Evolutionary conservation across 257 asterid genomes (phyloP).

Genomic region (Penstemon davidsonii): DNA sequence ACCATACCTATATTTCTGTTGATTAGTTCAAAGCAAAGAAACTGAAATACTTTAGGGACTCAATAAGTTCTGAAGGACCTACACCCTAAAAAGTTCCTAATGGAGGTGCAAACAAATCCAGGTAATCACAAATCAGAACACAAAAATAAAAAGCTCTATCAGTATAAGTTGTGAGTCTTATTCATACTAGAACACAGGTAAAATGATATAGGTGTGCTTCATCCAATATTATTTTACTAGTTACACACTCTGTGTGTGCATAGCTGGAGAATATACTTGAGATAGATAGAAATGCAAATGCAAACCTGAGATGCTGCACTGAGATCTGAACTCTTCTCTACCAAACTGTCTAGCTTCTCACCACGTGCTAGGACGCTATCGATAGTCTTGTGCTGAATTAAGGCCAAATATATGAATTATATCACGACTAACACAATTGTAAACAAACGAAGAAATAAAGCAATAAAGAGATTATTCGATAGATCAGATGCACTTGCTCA

Average conservation of each 20-base stretch:
- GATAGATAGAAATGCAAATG: not conserved
- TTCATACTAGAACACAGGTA: conserved; percentile 9
- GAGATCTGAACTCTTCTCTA: conserved; percentile 93
- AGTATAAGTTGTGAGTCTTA: conserved; percentile 30
- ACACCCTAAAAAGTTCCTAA: conserved; percentile 9
- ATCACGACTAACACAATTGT: conserved; percentile 7
- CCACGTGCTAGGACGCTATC: conserved; percentile 92
- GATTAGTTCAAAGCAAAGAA: no score
- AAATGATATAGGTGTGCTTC: not conserved
- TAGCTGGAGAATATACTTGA: not conserved
- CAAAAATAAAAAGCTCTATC: not conserved
- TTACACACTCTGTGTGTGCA: not conserved
- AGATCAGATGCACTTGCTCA: not conserved
- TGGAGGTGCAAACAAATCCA: not conserved
- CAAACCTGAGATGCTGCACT: conserved; percentile 93
- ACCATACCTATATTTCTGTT: no score
- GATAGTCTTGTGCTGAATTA: conserved; percentile 87
- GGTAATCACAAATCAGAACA: conserved; percentile 3
- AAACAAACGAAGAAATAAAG: conserved; percentile 1
- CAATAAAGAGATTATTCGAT: not conserved
- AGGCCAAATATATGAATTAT: conserved; percentile 24
- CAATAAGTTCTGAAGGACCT: no score
- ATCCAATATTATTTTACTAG: conserved; percentile 5
- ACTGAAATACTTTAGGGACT: no score
- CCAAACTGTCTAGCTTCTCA: conserved; percentile 92